Base-by-base conservation (phyloP, 2,329 filamentous ascomycete species). In the Alternaria hordeiaustralica region DNA sequence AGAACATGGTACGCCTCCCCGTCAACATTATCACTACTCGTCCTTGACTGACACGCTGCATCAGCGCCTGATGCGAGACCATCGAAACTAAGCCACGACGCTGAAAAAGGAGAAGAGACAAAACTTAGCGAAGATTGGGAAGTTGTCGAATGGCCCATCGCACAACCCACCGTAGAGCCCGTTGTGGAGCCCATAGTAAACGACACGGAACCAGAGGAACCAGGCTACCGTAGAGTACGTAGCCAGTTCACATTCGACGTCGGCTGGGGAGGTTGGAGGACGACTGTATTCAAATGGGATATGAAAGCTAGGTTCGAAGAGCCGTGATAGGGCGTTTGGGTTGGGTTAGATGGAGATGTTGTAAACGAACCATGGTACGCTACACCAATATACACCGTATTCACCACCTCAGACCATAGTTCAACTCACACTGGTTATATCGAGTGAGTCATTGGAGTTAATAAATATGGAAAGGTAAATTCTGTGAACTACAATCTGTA, bases 311-410 rank as follows among this genome's bases (percentile, higher is more conserved):
- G 49, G 28, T 21, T 20, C 15, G 21, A 28, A 10, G 15, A 41
- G 0, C 36, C 12, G 5, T 51, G 49, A 47, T 25, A 15, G 13
- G 8, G 4, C 23, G 2, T n/a, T 20, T 28, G 11, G 13, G 3
- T 13, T 33, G 11, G 26, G 13, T 18, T 10, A 9, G n/a, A 15
- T n/a, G n/a, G 33, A n/a, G 15, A 9, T 13, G 3, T 50, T 50
- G 26, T 30, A 33, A 50, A 50, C 18, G 26, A 50, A 50, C 18
- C 26, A 50, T 15, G 47, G 47, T 30, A 50, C 26, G 28, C 46
- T 18, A n/a, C 3, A 49, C 23, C 21, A 8, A 25, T 10, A 6
- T 18, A 18, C 3, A 10, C n/a, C 15, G 5, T 0, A 41, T 18
- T 11, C 23, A 18, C 10, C 15, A 26, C 26, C 5, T 6, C 0